Evolutionary conservation across 1,284 basidiomycete species (phyloP).

Genomic region (Psilocybe mexicana): DNA sequence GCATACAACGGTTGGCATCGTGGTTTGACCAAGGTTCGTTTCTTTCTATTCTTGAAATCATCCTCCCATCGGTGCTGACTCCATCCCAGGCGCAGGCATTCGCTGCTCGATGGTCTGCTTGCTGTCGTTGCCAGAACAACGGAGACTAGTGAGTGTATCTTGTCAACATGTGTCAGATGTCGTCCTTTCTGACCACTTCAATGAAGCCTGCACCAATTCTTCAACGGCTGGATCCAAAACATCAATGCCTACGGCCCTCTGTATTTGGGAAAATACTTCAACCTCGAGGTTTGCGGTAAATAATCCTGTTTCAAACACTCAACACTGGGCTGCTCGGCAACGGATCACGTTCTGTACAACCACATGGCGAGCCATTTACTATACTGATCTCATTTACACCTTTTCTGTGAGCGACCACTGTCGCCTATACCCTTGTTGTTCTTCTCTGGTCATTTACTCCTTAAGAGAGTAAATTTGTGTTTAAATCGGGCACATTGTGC

Average conservation of each 20-base stretch:
- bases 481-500: not conserved
- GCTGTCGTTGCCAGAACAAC: conserved; percentile 79
- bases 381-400: conserved; percentile 2
- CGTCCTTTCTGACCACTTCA: not conserved
- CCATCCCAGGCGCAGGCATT: conserved; percentile 52
- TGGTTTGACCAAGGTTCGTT: conserved; percentile 62
- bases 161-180: not conserved
- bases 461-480: not conserved
- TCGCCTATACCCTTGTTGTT: conserved; percentile 11
- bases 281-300: conserved; percentile 52
- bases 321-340: not conserved
- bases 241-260: conserved; percentile 51
- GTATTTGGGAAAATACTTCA: conserved; percentile 69
- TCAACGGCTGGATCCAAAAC: conserved; percentile 81
- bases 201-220: conserved; percentile 67
- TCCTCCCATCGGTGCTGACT: conserved; percentile 10
- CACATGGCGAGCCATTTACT: not conserved
- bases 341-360: not conserved
- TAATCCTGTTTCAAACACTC: not conserved
- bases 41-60: not conserved
- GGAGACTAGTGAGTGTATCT: conserved; percentile 63
- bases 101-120: conserved; percentile 48
- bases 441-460: not conserved
- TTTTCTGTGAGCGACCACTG: conserved; percentile 2
- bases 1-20: conserved; percentile 78